Conservation (phyloP, 805 yeast species). For the Kodamaea sagamina region DNA sequence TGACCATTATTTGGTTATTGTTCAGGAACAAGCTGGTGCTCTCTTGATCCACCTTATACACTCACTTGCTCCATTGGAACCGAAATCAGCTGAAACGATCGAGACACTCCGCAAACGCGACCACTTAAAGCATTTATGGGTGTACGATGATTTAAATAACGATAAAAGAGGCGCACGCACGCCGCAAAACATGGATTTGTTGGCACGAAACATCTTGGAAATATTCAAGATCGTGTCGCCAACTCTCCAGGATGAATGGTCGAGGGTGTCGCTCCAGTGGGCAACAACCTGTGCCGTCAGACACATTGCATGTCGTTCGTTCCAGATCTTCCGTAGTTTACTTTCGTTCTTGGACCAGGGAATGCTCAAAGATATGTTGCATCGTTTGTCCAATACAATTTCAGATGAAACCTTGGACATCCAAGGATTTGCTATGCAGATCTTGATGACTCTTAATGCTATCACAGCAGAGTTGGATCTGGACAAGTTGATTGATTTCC, state of each 20-base stretch:
- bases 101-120: conserved; percentile 57
- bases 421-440: conserved; percentile 97
- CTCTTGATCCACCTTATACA: conserved; percentile 72
- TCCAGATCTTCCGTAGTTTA: conserved; percentile 86
- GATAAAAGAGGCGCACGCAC: conserved; percentile 78
- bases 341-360: conserved; percentile 78
- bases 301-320: conserved; percentile 95
- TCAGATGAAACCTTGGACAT: conserved; percentile 88
- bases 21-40: conserved; percentile 82
- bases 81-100: conserved; percentile 57
- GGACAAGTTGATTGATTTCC: conserved; percentile 77
- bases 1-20: conserved; percentile 83
- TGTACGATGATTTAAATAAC: conserved; percentile 78
- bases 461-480: conserved; percentile 83
- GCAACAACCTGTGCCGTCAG: conserved; percentile 97
- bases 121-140: conserved; percentile 59
- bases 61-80: conserved; percentile 56
- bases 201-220: conserved; percentile 63
- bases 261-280: conserved; percentile 81
- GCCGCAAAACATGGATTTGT: conserved; percentile 79
- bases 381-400: conserved; percentile 87
- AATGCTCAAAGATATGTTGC: conserved; percentile 92
- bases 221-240: conserved; percentile 50
- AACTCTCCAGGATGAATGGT: conserved; percentile 80
- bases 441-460: conserved; percentile 92